These are phyloP conservation scores for Tephrocybe sp. DNA, from an alignment of 768 basidiomycete genomes.

Conservation along the genomic window DNA sequence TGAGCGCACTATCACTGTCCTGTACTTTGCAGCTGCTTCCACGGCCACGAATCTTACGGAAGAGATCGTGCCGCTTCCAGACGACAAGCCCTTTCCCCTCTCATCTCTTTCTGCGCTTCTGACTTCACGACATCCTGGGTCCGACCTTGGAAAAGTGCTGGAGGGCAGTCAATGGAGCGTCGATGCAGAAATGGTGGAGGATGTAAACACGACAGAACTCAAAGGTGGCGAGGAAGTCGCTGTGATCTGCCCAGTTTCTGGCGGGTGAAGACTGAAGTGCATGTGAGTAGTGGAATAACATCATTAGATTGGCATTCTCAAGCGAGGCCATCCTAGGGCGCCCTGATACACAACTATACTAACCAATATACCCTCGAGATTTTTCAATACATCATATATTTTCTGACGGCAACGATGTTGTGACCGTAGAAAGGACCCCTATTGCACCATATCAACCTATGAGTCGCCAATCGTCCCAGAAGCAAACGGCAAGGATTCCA, in stretches of 20 bases:
- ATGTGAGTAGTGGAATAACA: no score
- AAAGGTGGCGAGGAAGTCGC: constrained; percentile 76
- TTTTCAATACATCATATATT: no score
- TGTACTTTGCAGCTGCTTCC: constrained; percentile 64
- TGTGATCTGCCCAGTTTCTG: constrained; percentile 80
- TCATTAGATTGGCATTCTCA: no score
- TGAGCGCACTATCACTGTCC: constrained; percentile 38
- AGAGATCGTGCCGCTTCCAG: constrained; percentile 51
- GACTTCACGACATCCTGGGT: constrained; percentile 50
- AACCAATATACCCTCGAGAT: no score
- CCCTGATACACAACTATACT: no score
- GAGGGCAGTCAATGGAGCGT: constrained; percentile 74
- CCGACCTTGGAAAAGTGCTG: constrained; percentile 51
- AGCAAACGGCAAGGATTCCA: no score
- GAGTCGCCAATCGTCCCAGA: no score
- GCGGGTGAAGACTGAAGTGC: constrained; percentile 62
- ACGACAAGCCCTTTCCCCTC: constrained; percentile 41
- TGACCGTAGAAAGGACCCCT: no score
- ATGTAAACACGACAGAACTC: constrained; percentile 45
- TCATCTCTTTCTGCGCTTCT: constrained; percentile 50
- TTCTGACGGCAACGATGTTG: no score
- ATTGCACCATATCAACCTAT: no score
- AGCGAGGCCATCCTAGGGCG: no score
- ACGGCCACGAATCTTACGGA: constrained; percentile 60
- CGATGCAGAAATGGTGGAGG: constrained; percentile 74